Base-by-base conservation (phyloP, 768 basidiomycete species). In the Floccularia luteovirens region DNA sequence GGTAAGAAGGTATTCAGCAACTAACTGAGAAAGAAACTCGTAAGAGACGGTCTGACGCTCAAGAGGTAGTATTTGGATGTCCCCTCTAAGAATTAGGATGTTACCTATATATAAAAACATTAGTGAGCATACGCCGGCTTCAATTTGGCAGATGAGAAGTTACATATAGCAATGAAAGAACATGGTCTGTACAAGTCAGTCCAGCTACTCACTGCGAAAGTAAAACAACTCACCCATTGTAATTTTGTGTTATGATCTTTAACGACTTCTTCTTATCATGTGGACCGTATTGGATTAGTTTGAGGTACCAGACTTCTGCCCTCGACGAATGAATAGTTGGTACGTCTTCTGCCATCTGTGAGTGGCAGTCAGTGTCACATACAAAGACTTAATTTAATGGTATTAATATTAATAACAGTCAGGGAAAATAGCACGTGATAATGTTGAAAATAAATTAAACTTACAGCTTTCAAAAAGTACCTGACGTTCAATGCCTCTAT, bases 161-260 rank as follows among this genome's bases (percentile, higher is more conserved):
- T 52, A 87, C 88, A 91, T 43, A 91, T 85, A 20, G 90, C 90
- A 50, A 93, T 89, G 48, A 93, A 86, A 0, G 88, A 90, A 54
- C 90, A 93, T 6, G 90, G 90, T 6, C 90, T 92, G 54, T 13
- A 32, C 22, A 21, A 46, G 39, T 43, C 30, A 44, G 41, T 34
- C 32, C 35, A 21, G 33, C 21, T 35, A 36, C 19, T 20, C 13
- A 24, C 36, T 35, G 36, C 32, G 38, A 41, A 22, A 17, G 41
- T 38, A 17, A 28, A 13, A 24, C 31, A 24, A 67, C 79, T 43
- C 42, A 86, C 87, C 87, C 86, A 50, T 89, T 89, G 51, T 77
- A 85, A 51, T 88, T 88, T 59, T 90, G 86, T 0, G 84, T 88
- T 38, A 90, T 79, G 43, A 89, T 79, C 53, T 79, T 79, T 48